Base-by-base conservation (phyloP, 495 filamentous ascomycete species). In the Podospora pseudoanserina region DNA sequence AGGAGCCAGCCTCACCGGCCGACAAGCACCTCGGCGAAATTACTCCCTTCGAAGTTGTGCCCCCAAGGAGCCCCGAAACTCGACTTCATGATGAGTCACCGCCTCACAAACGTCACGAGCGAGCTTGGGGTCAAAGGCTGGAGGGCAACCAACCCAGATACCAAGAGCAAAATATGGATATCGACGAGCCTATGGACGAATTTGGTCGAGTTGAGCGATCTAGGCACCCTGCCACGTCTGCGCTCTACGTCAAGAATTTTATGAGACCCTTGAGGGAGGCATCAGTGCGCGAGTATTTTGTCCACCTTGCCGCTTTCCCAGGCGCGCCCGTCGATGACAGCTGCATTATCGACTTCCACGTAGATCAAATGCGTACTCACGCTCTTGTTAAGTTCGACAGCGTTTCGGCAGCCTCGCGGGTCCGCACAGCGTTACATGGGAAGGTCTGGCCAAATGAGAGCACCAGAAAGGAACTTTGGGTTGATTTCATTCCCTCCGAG, bases 241-340 rank as follows among this genome's bases (percentile, higher is more conserved):
- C 92, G 55, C 82, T 99, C 60, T 99, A 97, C 80, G 96, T 99
- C 73, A 89, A 90, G 72, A 88, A 96, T 71, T 86, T 99, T 59
- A 93, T 96, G 88, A 87, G 95, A 56, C 95, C 95, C 18, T 82
- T 99, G 9, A 90, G 90, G 68, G 85, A 86, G 2, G 73, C 73
- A 5, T 75, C 79, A 1, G 84, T 99, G 5, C 85, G 85, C 65
- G 83, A 84, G 0, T 89, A 97, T 72, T 79, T 99, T 26, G 68
- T 86, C 30, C 77, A 81, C 18, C 84, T 97, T 49, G 92, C 91
- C 16, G 81, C 90, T 2, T 78, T 88, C 1, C 83, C 86, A 5
- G 83, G 81, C 39, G 65, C 75, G 49, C 73, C 81, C 11, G 76
- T 81, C 2, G 82, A 89, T 56, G 70, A 82, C 1, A 81, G 83